Evolutionary conservation across 2,329 filamentous ascomycete species (phyloP).

Genomic region (Sporothrix mexicana): DNA sequence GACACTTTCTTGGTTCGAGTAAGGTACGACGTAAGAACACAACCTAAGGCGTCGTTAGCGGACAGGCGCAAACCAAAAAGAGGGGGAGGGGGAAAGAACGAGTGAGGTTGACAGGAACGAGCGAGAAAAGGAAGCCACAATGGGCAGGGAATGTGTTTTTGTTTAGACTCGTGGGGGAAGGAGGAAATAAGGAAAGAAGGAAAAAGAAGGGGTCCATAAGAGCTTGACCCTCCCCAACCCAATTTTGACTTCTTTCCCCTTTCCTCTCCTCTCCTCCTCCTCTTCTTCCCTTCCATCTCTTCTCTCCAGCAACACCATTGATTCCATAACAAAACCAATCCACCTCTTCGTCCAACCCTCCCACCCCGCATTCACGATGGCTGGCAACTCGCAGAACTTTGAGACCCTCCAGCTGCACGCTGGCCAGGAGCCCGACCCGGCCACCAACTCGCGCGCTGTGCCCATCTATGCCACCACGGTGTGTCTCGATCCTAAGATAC

Average conservation of each 20-base stretch:
- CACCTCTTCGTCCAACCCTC: slow-evolving; percentile 3
- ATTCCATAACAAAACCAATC: slow-evolving; percentile 2
- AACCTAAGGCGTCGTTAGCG: slow-evolving; percentile 17
- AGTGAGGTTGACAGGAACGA: background rate
- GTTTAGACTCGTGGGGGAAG: slow-evolving; percentile 25
- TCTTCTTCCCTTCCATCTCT: background rate
- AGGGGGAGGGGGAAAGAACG: background rate
- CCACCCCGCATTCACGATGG: slow-evolving; percentile 45
- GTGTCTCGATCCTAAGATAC: slow-evolving; percentile 44
- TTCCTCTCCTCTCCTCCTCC: background rate
- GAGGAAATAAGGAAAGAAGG: background rate
- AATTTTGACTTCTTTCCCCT: background rate
- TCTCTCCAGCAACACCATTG: slow-evolving; percentile 1
- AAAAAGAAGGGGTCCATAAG: slow-evolving; percentile 14
- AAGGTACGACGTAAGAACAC: slow-evolving; percentile 6
- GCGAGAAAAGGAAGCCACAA: slow-evolving; percentile 25
- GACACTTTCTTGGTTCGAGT: slow-evolving; percentile 15
- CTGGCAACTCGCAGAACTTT: slow-evolving; percentile 65
- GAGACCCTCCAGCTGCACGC: slow-evolving; percentile 88
- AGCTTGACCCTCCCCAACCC: slow-evolving; percentile 24
- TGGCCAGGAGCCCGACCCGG: slow-evolving; percentile 78
- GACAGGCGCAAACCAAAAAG: background rate
- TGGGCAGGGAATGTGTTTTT: slow-evolving; percentile 22
- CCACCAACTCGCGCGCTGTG: slow-evolving; percentile 86
- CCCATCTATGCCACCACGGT: slow-evolving; percentile 94